Evolutionary conservation across 2,329 filamentous ascomycete species (phyloP), one percentile per base, ranked within the genome.

Genomic region (Penicillium sp.): DNA sequence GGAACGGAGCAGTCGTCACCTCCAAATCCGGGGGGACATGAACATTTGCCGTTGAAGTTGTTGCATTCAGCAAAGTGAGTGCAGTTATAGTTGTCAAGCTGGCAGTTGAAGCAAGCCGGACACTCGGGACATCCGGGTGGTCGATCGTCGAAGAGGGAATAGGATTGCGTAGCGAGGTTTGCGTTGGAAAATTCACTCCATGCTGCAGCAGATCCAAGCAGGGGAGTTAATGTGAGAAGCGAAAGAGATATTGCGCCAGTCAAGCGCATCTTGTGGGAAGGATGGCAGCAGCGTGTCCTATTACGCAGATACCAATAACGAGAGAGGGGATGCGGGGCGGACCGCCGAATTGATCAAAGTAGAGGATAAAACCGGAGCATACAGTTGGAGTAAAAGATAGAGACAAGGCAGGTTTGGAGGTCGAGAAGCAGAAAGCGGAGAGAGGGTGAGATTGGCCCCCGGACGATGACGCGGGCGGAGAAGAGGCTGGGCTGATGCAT

Each of bases 1-100:
- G 94, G 93, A 63, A 87, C 76, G 43, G 94, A 81, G 64, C 93
- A 98, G 71, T 97, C 90, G 62, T 95, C 88, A 51, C 91, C 91
- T 53, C 90, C 93, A 66, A 94, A 98, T 32, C 93, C 93, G 17
- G 88, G 78, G 8, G 91, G 90, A 68, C 93, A 98, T 52, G 84
- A 80, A 72, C 93, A 98, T 75, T 94, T 90, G 43, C 93, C 93
- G 62, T 88, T 95, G 64, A 83, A 89, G 63, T 85, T 82, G 69
- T 93, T 94, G 70, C 93, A 98, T 31, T 82, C 78, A 32, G 89
- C 86, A 67, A 86, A 98, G 72, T 98, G 93, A 55, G 87, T 83
- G 69, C 93, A 98, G 55, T 82, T 83, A 69, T 95, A 94, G 55
- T 87, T 88, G 26, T 93, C 90, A 15, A 98, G 80, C 51, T 96